phyloP scores from a whole-genome alignment of 352 stramenopile genomes.

The Globisporangium paroecandrum region DNA sequence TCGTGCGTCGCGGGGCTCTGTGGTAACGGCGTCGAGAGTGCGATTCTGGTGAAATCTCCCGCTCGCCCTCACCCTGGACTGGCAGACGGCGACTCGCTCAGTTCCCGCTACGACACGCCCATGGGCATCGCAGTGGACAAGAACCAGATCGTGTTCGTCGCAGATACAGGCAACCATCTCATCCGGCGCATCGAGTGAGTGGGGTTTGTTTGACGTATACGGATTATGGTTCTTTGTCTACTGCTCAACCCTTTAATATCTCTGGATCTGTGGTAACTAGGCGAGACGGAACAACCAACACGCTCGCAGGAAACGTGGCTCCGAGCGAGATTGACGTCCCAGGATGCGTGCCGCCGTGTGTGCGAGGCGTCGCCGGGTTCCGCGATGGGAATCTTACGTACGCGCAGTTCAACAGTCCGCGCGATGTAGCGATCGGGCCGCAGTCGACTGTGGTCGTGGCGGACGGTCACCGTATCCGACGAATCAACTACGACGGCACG shows the following conservation, averaged over 20 bases:
- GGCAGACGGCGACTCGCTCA: constrained; percentile 74
- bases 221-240: not conserved
- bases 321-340: constrained; percentile 65
- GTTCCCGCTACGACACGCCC: constrained; percentile 90
- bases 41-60: constrained; percentile 24
- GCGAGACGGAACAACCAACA: constrained; percentile 50
- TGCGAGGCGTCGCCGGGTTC: constrained; percentile 86
- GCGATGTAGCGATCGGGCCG: constrained; percentile 83
- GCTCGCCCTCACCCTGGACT: constrained; percentile 83
- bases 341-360: constrained; percentile 87
- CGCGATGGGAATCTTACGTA: constrained; percentile 84
- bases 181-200: constrained; percentile 83
- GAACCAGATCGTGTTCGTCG: constrained; percentile 89
- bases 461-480: constrained; percentile 87
- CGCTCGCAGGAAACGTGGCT: constrained; percentile 57
- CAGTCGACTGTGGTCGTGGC: constrained; percentile 85
- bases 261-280: constrained; percentile 11
- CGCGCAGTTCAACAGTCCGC: constrained; percentile 91
- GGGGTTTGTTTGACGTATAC: not conserved
- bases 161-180: constrained; percentile 95
- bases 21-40: constrained; percentile 62
- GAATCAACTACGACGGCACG: constrained; percentile 66
- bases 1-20: constrained; percentile 90
- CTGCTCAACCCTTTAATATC: not conserved
- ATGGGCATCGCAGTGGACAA: constrained; percentile 83